These are phyloP conservation scores for Epichloe gansuensis DNA, from an alignment of 2,329 filamentous ascomycete genomes.

Conservation along the genomic window DNA sequence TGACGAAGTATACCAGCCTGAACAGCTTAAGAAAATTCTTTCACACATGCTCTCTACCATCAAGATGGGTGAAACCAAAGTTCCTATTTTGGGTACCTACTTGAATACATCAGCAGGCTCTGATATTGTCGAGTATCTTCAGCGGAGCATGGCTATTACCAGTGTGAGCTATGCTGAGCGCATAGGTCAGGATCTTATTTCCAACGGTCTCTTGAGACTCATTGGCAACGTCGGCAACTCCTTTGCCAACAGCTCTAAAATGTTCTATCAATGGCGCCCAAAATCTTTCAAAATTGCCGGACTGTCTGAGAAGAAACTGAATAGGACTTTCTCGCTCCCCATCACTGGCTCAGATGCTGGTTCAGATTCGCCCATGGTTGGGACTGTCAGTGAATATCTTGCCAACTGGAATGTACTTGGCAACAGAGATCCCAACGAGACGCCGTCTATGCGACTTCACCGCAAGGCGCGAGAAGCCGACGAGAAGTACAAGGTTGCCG, in stretches of 20 bases:
- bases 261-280: slow-evolving; percentile 95
- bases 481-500: slow-evolving; percentile 79
- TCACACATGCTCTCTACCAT: slow-evolving; percentile 76
- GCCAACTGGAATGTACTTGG: slow-evolving; percentile 78
- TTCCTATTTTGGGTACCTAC: slow-evolving; percentile 90
- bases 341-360: slow-evolving; percentile 40
- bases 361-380: slow-evolving; percentile 64
- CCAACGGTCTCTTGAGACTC: slow-evolving; percentile 73
- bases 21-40: slow-evolving; percentile 84
- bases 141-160: slow-evolving; percentile 71
- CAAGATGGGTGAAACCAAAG: slow-evolving; percentile 81
- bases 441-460: slow-evolving; percentile 70
- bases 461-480: slow-evolving; percentile 84
- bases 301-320: slow-evolving; percentile 77
- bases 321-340: slow-evolving; percentile 61
- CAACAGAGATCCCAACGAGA: slow-evolving; percentile 87
- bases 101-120: slow-evolving; percentile 82
- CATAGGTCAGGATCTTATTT: slow-evolving; percentile 85
- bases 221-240: slow-evolving; percentile 90
- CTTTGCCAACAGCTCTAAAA: slow-evolving; percentile 93
- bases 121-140: slow-evolving; percentile 91
- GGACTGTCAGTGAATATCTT: slow-evolving; percentile 77
- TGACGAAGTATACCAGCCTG: slow-evolving; percentile 71
- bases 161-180: slow-evolving; percentile 85
- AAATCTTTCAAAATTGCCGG: slow-evolving; percentile 83